Evolutionary conservation across 2,329 filamentous ascomycete species (phyloP).

Genomic region (Aspergillaceae sp.): DNA sequence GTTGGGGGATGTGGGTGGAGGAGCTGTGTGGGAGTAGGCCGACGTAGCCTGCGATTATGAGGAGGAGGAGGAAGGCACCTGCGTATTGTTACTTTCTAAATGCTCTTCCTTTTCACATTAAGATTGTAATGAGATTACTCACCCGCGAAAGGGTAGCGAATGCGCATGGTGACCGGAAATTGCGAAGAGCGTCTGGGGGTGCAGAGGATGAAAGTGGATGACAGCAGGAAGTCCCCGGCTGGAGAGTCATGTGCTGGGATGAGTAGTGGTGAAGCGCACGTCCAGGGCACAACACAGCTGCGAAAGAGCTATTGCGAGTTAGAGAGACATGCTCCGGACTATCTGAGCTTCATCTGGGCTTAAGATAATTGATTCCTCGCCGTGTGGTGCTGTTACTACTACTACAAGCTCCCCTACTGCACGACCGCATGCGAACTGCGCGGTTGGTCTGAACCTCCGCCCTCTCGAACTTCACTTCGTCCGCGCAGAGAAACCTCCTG

Average conservation of each 20-base stretch:
- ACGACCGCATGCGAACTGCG: conserved; percentile 16
- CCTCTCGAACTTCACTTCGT: conserved; percentile 31
- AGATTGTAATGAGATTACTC: conserved; percentile 25
- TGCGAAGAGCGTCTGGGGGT: conserved; percentile 6
- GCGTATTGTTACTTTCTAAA: conserved; percentile 9
- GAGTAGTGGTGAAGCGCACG: too few species aligned
- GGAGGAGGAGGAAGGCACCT: conserved; percentile 60
- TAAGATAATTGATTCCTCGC: not conserved
- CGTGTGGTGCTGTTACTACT: not conserved
- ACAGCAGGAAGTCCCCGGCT: not conserved
- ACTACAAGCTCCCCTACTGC: not conserved
- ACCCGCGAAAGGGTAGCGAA: conserved; percentile 85
- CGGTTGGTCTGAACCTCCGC: conserved; percentile 25
- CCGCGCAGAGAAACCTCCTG: conserved; percentile 34
- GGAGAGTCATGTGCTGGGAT: not conserved
- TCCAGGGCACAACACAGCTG: too few species aligned
- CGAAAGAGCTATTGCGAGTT: too few species aligned
- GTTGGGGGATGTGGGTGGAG: conserved; percentile 32
- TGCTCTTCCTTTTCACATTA: too few species aligned
- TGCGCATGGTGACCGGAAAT: conserved; percentile 55
- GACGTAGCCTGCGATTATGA: conserved; percentile 67
- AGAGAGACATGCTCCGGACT: too few species aligned
- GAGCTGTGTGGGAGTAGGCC: conserved; percentile 56
- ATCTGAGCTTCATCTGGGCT: too few species aligned
- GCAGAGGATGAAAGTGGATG: not conserved